Evolutionary conservation across 2,329 filamentous ascomycete species (phyloP).

Genomic region (Sordariomycetes sp.): DNA sequence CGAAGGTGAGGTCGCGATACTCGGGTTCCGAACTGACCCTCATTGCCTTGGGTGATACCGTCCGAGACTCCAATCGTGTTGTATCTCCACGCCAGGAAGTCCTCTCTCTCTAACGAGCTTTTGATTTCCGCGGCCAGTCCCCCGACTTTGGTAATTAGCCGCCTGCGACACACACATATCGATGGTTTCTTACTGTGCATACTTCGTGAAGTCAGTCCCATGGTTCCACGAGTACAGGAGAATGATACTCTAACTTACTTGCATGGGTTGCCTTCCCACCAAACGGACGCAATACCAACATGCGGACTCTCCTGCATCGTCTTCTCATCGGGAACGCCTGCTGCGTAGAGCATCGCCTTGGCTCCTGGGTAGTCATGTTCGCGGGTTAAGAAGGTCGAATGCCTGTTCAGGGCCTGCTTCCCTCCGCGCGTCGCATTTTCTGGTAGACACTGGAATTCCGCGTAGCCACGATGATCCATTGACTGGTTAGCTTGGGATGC

Average conservation of each 20-base stretch:
- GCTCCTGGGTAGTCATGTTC: slow-evolving; percentile 88
- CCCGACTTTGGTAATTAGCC: slow-evolving; percentile 46
- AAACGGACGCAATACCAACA: slow-evolving; percentile 83
- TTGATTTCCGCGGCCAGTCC: slow-evolving; percentile 86
- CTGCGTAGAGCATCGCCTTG: slow-evolving; percentile 92
- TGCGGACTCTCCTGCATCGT: slow-evolving; percentile 88
- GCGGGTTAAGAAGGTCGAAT: slow-evolving; percentile 73
- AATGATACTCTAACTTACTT: too few species aligned
- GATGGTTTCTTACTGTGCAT: slow-evolving; percentile 28
- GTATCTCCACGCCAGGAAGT: slow-evolving; percentile 92
- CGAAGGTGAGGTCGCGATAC: not conserved
- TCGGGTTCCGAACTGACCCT: slow-evolving; percentile 63
- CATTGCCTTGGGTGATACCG: slow-evolving; percentile 89
- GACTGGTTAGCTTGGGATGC: too few species aligned
- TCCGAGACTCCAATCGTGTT: slow-evolving; percentile 85
- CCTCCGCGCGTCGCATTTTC: too few species aligned
- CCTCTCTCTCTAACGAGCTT: slow-evolving; percentile 66
- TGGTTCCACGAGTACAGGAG: too few species aligned
- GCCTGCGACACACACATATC: not conserved
- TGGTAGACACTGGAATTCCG: too few species aligned
- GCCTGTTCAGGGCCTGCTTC: slow-evolving; percentile 82
- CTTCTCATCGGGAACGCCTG: slow-evolving; percentile 73
- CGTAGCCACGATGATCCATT: too few species aligned
- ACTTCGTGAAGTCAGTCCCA: slow-evolving; percentile 12
- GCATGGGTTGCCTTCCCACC: slow-evolving; percentile 98